Evolutionary conservation across 768 basidiomycete species (phyloP), one percentile per base, ranked within the genome.

Genomic region (Paxillus ammoniavirescens): DNA sequence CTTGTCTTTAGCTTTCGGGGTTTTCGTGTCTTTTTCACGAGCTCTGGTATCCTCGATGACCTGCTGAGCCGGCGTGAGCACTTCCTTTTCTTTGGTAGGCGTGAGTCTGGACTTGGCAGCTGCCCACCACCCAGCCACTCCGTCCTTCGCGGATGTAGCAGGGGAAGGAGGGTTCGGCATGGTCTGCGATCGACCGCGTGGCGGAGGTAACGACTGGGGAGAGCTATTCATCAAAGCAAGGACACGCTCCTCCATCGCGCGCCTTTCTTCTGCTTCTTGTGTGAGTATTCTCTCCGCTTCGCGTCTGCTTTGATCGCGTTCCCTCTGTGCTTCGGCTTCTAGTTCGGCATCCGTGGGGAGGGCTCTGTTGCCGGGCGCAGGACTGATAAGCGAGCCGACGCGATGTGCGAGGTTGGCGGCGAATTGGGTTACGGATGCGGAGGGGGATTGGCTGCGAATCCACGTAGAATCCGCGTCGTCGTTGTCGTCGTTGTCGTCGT

Each of bases 21-120:
- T 65, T 55, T 70, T 76, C 60, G 73, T 69, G 46, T 83, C 82
- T 62, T 82, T 85, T 50, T 87, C 82, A 41, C 81, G 77, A 17
- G 80, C 73, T 63, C 91, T 89, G 15, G 87, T 75, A 8, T 93
- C 90, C 52, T 80, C 77, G 45, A 92, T 84, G 50, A 93, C 77
- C 60, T 91, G 89, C 62, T 93, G 91, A 0, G 91, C 91, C 8
- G 91, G 89, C 0, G 91, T 93, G n/a, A 90, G 81, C 1, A 74
- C 68, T 13, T 88, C 82, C 61, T 80, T 81, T 10, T 84, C 84
- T 61, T 91, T 93, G 12, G 86, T 86, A 2, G 91, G 89, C 1
- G 89, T 91, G 9, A 93, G 77, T 59, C 74, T 83, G 59, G 81
- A 82, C 76, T 89, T 92, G 17, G 90, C 82, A 3, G 82, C 75